Evolutionary conservation across 306 rosid genomes (phyloP).

Genomic region (Prunus mira): DNA sequence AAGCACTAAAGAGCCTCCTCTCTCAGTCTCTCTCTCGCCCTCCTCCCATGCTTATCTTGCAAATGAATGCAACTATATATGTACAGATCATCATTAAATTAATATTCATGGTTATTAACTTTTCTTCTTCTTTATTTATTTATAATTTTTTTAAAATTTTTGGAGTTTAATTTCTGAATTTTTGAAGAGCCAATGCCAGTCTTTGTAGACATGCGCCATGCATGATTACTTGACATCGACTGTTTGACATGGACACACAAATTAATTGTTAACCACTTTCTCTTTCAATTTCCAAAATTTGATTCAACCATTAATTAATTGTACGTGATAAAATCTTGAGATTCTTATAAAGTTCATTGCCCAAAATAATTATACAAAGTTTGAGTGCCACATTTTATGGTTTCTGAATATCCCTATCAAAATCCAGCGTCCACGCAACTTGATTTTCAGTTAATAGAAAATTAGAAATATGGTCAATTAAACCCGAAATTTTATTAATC

Average conservation of each 20-base stretch:
- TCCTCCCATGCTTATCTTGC: constrained; percentile 7
- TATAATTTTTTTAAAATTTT: neutral
- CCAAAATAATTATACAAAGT: no score
- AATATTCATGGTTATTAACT: neutral
- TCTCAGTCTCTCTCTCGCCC: neutral
- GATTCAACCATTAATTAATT: neutral
- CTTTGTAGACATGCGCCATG: constrained; percentile 3
- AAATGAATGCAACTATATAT: neutral
- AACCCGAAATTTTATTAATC: no score
- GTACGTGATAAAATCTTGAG: neutral
- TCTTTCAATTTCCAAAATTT: neutral
- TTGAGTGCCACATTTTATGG: no score
- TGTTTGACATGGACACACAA: neutral
- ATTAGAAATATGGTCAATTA: no score
- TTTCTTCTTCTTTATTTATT: neutral
- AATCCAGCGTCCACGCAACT: no score
- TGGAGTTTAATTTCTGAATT: neutral
- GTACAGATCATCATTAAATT: neutral
- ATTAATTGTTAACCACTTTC: constrained; percentile 5
- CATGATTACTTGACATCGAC: constrained; percentile 9
- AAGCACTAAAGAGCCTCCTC: constrained; percentile 24
- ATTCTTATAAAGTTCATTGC: no score
- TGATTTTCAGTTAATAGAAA: no score
- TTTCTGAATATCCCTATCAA: no score
- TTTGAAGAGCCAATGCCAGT: neutral